Evolutionary conservation across 2,329 filamentous ascomycete species (phyloP).

Genomic region (Emericellopsis atlantica): DNA sequence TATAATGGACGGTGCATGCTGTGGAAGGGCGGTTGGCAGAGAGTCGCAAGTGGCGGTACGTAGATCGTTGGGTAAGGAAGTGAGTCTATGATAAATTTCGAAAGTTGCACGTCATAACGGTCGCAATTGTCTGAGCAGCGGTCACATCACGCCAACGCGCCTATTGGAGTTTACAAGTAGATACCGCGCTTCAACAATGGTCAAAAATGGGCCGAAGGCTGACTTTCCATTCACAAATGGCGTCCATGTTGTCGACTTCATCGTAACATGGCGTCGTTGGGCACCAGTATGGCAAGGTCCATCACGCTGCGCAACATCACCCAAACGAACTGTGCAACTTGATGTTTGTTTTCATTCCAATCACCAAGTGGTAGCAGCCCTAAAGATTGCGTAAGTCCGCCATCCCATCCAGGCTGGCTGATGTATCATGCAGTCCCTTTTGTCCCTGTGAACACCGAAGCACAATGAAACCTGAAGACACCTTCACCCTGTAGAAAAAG

Average conservation of each 20-base stretch:
- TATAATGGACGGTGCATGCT: not conserved
- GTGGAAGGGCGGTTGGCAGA: not conserved
- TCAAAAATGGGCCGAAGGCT: not conserved
- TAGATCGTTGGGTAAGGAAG: not conserved
- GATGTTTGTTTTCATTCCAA: constrained; percentile 29
- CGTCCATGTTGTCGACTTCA: too few relatives aligned
- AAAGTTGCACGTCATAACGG: not conserved
- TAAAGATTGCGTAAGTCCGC: constrained; percentile 31
- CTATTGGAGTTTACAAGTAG: too few relatives aligned
- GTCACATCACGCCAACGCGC: not conserved
- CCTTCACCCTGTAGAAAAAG: not conserved
- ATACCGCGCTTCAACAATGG: not conserved
- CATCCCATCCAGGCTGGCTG: constrained; percentile 17
- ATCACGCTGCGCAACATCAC: too few relatives aligned
- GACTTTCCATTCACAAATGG: not conserved
- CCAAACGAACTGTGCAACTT: constrained; percentile 9
- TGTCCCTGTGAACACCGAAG: constrained; percentile 40
- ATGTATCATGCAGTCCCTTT: constrained; percentile 36
- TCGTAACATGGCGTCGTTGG: too few relatives aligned
- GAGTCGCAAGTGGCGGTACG: not conserved
- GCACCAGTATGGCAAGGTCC: not conserved
- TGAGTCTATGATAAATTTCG: not conserved
- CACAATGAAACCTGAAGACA: constrained; percentile 26
- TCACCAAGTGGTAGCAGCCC: constrained; percentile 30
- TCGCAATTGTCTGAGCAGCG: not conserved